phyloP scores from a whole-genome alignment of 2,329 filamentous ascomycete genomes.

The Leptosphaerulina australis region DNA sequence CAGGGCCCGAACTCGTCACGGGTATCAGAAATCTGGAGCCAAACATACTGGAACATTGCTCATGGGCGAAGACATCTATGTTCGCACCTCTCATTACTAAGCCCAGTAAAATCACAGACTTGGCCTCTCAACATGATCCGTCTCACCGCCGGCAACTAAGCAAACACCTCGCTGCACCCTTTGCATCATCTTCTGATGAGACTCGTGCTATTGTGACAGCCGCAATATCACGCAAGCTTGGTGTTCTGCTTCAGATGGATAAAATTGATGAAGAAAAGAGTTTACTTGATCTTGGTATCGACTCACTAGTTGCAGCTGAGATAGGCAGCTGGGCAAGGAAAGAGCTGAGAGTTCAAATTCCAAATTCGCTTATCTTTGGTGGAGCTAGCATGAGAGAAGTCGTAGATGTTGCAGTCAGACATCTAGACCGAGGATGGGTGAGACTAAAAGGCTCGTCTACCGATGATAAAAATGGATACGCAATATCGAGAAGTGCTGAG shows the following conservation, averaged over 20 bases:
- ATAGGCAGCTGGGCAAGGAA: constrained; percentile 33
- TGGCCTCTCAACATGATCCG: background rate
- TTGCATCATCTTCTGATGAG: background rate
- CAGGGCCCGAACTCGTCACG: constrained; percentile 16
- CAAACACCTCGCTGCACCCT: background rate
- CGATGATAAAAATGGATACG: background rate
- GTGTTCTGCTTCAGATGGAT: background rate
- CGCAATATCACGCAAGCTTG: background rate
- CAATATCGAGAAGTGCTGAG: background rate
- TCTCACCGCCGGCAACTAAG: background rate
- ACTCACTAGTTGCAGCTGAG: constrained; percentile 34
- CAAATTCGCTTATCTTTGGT: constrained; percentile 12
- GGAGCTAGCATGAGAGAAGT: constrained; percentile 12
- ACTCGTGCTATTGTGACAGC: background rate
- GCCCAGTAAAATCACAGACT: background rate
- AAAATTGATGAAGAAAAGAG: background rate
- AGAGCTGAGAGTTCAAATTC: constrained; percentile 14
- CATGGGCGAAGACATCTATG: background rate
- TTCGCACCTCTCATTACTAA: background rate
- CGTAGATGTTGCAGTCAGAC: background rate
- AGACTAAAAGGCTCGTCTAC: background rate
- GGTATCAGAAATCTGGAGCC: constrained; percentile 14
- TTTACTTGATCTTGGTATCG: constrained; percentile 25
- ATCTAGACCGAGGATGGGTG: background rate
- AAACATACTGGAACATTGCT: background rate